A percentile compares a stretch with the other conserved stretches of the same genome.
phyloP scores from a whole-genome alignment of 805 yeast genomes.

The Metschnikowia cubensis region DNA sequence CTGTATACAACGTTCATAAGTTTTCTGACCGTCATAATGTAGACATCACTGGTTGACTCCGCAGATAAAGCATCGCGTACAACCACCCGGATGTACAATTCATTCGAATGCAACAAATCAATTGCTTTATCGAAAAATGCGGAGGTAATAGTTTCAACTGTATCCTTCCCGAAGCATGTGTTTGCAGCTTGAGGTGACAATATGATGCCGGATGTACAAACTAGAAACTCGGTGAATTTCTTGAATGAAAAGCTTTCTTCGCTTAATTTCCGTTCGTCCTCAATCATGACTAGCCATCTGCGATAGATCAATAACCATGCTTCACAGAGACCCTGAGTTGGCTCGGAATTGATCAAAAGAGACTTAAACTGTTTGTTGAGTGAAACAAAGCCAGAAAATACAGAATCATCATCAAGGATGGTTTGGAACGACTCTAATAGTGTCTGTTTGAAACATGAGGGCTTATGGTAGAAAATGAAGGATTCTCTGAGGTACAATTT shows the following conservation, averaged over 20 bases:
- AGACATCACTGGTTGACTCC: conserved; percentile 59
- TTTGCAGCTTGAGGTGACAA: conserved; percentile 29
- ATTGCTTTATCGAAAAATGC: conserved; percentile 50
- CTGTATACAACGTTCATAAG: conserved; percentile 36
- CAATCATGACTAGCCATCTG: conserved; percentile 42
- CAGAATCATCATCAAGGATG: conserved; percentile 43
- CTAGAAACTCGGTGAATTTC: conserved; percentile 69
- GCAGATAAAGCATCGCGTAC: conserved; percentile 66
- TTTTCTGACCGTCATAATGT: conserved; percentile 45
- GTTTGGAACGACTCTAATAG: conserved; percentile 26
- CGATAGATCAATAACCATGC: conserved; percentile 46
- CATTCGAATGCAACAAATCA: conserved; percentile 44
- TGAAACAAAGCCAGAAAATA: conserved; percentile 69
- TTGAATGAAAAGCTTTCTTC: conserved; percentile 50
- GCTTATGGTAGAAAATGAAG: neutral
- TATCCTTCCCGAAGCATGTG: conserved; percentile 21
- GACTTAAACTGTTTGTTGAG: conserved; percentile 60
- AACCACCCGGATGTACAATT: conserved; percentile 58
- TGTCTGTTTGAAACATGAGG: conserved; percentile 18
- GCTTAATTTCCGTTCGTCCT: conserved; percentile 21
- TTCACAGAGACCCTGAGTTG: conserved; percentile 36
- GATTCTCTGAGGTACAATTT: conserved; percentile 26
- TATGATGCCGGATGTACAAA: conserved; percentile 65
- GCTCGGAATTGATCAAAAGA: conserved; percentile 30
- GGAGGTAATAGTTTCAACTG: conserved; percentile 32